Conservation (phyloP, 1,284 basidiomycete genomes). For the Spongiforma sp. region DNA sequence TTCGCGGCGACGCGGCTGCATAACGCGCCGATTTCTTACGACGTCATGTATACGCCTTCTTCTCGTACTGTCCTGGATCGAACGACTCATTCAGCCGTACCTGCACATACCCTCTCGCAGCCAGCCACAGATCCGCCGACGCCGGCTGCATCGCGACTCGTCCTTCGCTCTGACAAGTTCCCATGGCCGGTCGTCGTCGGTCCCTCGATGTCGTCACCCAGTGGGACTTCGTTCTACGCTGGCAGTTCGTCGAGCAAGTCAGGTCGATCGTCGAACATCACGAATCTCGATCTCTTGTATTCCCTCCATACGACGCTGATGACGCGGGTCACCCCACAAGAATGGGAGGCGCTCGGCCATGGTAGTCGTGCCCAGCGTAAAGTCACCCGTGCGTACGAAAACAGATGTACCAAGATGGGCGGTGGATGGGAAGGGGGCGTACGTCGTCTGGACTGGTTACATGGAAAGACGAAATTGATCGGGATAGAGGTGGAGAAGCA, state of each 20-base stretch:
- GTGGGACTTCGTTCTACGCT: conserved; percentile 31
- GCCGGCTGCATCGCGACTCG: conserved; percentile 50
- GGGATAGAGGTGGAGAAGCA: conserved; percentile 66
- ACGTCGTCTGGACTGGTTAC: conserved; percentile 67
- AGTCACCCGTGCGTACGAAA: conserved; percentile 65
- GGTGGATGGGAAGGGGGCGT: conserved; percentile 73
- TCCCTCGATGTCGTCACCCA: conserved; percentile 33
- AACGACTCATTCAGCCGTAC: conserved; percentile 56
- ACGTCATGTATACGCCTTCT: conserved; percentile 62
- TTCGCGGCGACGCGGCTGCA: conserved; percentile 59
- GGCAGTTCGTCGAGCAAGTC: conserved; percentile 37
- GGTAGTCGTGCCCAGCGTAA: conserved; percentile 57
- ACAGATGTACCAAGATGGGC: conserved; percentile 61
- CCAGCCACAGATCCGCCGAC: conserved; percentile 66
- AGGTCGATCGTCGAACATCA: conserved; percentile 45
- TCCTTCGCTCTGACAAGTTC: conserved; percentile 61
- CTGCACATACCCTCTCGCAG: conserved; percentile 61
- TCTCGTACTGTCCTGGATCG: conserved; percentile 61
- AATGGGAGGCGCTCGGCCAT: conserved; percentile 66
- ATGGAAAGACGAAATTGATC: conserved; percentile 61
- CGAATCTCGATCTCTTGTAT: conserved; percentile 66
- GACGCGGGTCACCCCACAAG: conserved; percentile 60
- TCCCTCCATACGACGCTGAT: conserved; percentile 62
- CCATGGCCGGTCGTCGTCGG: conserved; percentile 64
- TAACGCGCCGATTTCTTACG: conserved; percentile 64